Base-by-base conservation (phyloP, 2,329 filamentous ascomycete species). In the Colletotrichum noveboracense region DNA sequence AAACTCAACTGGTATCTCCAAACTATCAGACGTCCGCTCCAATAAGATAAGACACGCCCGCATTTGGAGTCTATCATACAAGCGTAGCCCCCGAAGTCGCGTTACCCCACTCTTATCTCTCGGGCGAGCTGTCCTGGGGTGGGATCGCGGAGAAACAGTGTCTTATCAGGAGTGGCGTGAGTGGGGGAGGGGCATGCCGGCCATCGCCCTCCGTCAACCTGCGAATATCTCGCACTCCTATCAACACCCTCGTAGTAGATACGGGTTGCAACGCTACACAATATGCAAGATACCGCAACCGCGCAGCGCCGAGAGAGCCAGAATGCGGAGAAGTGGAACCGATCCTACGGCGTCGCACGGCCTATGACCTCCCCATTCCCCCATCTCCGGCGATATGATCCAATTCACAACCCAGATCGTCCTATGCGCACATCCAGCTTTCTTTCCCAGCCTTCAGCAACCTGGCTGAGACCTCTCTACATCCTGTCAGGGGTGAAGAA, bases 101-200 rank as follows among this genome's bases (percentile, higher is more conserved):
- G 10, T 26, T 66, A 66, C 72, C 61, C 72, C 72, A 60, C 72
- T 71, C 72, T 61, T 71, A 71, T 74, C 72, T 71, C 28, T 28
- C 34, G 58, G 48, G n/a, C 28, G 30, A 12, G 28, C 12, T 26
- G 32, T 36, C 14, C 16, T 24, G 34, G 28, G 10, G 60, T 52
- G 24, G 60, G 48, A 68, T 68, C 66, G 72, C 61, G 60, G 26
- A 60, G n/a, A 61, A 18, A 6, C 12, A 10, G 4, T 7, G 12
- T 43, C 68, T 71, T 71, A 74, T 74, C 72, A 61, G 24, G 24
- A 61, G 48, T 61, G 60, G 52, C 61, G 12, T 36, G 26, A 66
- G 72, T 74, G 72, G 72, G 72, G 71, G 71, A 66, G 67, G 60
- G 52, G 34, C 34, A n/a, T 6, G 21, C 28, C n/a, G 36, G 56